Evolutionary conservation across 2,329 filamentous ascomycete species (phyloP), one percentile per base, ranked within the genome.

Genomic region (Xylaria sp.): DNA sequence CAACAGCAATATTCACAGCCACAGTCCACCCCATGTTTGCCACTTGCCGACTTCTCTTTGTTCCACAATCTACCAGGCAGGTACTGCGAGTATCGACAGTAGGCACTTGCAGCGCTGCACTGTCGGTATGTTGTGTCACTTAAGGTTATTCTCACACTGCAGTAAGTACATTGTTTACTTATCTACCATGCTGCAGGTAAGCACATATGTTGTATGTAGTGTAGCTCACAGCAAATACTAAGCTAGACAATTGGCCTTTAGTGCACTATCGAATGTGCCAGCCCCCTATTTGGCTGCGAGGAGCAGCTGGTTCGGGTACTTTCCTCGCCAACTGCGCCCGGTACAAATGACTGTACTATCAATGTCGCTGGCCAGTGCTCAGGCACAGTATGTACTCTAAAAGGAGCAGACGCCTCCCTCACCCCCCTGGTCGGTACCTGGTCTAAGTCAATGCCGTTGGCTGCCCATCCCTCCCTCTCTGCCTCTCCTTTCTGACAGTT

Each of bases 401-500:
- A 37, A 37, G 63, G 13, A n/a, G 54, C n/a, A 12, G 18, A 37
- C 46, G 46, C 46, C 44, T 54, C 51, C 23, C 25, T 23, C 25
- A n/a, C 51, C 50, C 62, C 71, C 71, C 74, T 68, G 68, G 74
- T 66, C 20, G 66, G 55, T 56, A 56, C 65, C 63, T 63, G 50
- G 52, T 28, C 67, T 71, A 68, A 59, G 64, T 61, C 61, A 63
- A 64, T 68, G 65, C 63, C 37, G 55, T 28, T 46, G 15, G 20
- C 20, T 57, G 28, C 34, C 54, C 44, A 44, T 51, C 50, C 52
- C 70, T 61, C 72, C 67, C 64, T 56, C 56, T 63, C 56, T 63
- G 69, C 70, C 69, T 71, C 75, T 73, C 75, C 75, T 77, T 75
- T 75, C 74, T 74, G 72, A 68, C 73, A 73, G 73, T 75, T 76